Percentiles rank a stretch among this genome's conserved stretches.
Evolutionary conservation across 2,329 filamentous ascomycete species (phyloP).

Genomic region (Arthrobotrys musiformis): DNA sequence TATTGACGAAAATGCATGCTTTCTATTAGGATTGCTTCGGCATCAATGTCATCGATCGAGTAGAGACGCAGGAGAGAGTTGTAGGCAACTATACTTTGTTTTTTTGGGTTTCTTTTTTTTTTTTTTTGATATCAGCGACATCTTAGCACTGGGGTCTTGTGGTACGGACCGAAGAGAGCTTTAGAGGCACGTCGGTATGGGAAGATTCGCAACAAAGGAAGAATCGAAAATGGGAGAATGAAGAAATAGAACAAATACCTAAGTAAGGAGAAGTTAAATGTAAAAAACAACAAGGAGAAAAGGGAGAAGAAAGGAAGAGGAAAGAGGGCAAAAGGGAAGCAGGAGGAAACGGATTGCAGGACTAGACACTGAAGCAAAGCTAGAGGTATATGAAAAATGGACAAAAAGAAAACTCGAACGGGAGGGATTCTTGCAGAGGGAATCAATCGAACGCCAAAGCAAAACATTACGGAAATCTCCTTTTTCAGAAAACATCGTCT

Average conservation of each 20-base stretch:
- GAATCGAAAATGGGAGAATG: neutral
- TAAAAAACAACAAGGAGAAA: neutral
- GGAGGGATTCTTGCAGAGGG: conserved; percentile 20
- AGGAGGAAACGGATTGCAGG: neutral
- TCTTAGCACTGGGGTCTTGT: conserved; percentile 5
- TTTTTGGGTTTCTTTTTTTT: neutral
- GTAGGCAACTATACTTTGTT: neutral
- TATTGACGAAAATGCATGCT: neutral
- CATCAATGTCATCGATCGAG: neutral
- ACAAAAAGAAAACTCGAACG: conserved; percentile 23
- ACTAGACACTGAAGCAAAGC: conserved; percentile 12
- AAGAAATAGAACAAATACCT: conserved; percentile 1
- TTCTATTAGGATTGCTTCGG: neutral
- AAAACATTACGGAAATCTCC: conserved; percentile 28
- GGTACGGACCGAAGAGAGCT: neutral
- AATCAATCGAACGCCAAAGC: conserved; percentile 46
- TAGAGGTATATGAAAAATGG: conserved; percentile 41
- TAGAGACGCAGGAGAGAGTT: neutral
- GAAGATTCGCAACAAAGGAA: neutral
- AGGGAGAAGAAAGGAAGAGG: neutral
- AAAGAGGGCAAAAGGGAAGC: neutral
- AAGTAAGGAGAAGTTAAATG: neutral
- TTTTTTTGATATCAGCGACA: conserved; percentile 4
- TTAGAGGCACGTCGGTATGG: conserved; percentile 2
- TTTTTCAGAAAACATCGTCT: conserved; percentile 13